Evolutionary conservation across 139 green algal genomes (phyloP).

Genomic region (Picochlorum costavermella): DNA sequence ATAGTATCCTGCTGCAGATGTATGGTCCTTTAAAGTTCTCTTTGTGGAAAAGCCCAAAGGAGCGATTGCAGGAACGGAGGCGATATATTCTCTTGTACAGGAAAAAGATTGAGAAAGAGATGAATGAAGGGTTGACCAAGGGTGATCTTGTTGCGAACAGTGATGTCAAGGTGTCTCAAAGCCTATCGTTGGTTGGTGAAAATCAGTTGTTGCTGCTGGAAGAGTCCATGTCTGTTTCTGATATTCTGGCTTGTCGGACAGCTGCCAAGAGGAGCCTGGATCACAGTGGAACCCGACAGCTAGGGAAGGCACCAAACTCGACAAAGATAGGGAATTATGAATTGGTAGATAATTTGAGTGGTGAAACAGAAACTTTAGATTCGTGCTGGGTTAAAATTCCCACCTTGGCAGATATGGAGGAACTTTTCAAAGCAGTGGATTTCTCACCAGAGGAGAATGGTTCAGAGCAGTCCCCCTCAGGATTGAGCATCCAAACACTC

Average conservation of each 20-base stretch:
- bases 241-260: slow-evolving; percentile 30
- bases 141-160: background rate
- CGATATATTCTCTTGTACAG: slow-evolving; percentile 28
- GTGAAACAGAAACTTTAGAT: background rate
- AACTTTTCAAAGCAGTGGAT: slow-evolving; percentile 31
- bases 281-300: background rate
- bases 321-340: background rate
- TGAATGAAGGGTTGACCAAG: background rate
- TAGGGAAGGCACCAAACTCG: background rate
- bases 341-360: background rate
- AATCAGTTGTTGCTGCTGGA: slow-evolving; percentile 29
- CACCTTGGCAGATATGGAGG: slow-evolving; percentile 27
- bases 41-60: background rate
- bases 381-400: slow-evolving; percentile 13
- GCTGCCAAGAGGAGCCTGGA: slow-evolving; percentile 19
- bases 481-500: too few species aligned
- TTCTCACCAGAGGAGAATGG: slow-evolving; percentile 26
- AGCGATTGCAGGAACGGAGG: slow-evolving; percentile 1
- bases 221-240: slow-evolving; percentile 15
- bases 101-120: slow-evolving; percentile 10
- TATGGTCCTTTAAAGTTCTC: slow-evolving; percentile 1
- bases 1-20: slow-evolving; percentile 30
- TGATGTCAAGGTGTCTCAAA: background rate
- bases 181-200: background rate
- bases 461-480: too few species aligned